Evolutionary conservation across 805 yeast genomes (phyloP).

Genomic region (Sporopachydermia lactativora): DNA sequence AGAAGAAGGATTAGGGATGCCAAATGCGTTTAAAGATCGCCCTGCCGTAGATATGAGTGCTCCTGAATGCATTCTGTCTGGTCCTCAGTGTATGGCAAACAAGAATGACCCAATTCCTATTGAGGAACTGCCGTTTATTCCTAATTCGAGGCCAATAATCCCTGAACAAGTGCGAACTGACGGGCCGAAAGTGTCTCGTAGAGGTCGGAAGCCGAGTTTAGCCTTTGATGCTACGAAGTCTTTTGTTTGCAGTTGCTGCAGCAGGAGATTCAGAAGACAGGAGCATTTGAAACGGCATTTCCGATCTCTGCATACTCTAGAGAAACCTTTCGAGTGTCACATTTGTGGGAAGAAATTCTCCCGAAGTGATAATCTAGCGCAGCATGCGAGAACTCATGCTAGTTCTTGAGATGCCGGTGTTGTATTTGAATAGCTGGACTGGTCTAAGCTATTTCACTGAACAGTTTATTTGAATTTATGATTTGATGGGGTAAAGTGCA

Average conservation of each 20-base stretch:
- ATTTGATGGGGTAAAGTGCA: too few species aligned
- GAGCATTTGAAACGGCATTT: constrained; percentile 68
- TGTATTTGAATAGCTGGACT: too few species aligned
- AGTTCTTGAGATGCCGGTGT: too few species aligned
- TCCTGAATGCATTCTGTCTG: background rate
- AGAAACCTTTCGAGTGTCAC: constrained; percentile 52
- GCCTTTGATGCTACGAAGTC: constrained; percentile 40
- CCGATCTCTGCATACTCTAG: constrained; percentile 49
- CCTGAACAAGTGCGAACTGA: background rate
- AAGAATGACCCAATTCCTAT: background rate
- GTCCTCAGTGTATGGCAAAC: constrained; percentile 1
- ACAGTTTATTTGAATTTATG: too few species aligned
- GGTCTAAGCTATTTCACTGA: too few species aligned
- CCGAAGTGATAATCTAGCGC: constrained; percentile 50
- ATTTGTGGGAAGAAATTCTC: constrained; percentile 52
- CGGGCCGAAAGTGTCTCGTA: constrained; percentile 19
- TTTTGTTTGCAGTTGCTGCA: constrained; percentile 50
- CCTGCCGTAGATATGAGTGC: background rate
- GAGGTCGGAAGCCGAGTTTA: constrained; percentile 54
- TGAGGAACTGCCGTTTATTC: constrained; percentile 1
- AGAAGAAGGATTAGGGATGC: too few species aligned
- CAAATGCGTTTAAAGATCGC: too few species aligned
- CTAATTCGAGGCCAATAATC: background rate
- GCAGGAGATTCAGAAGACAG: constrained; percentile 55
- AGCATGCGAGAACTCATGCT: constrained; percentile 47